These are phyloP conservation scores for Monosporozyma aerobia DNA, from an alignment of 805 yeast species.

Conservation along the genomic window DNA sequence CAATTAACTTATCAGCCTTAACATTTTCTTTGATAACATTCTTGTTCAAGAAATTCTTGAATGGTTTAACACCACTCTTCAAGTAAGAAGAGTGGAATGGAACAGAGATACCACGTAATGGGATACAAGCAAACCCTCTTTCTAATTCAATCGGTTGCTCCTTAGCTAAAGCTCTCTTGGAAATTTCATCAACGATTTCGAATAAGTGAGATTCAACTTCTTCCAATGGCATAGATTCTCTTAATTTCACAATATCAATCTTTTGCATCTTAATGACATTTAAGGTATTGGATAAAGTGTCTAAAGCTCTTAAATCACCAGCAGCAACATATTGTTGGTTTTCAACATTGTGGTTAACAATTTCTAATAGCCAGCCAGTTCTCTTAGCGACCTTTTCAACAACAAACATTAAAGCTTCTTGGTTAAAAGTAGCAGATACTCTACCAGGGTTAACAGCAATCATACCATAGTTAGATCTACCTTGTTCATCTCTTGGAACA, in stretches of 20 bases:
- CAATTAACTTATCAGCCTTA: conserved; percentile 85
- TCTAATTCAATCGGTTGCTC: conserved; percentile 95
- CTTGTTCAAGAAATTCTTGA: conserved; percentile 94
- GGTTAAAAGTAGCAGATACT: conserved; percentile 78
- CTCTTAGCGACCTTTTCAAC: conserved; percentile 76
- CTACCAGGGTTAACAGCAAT: conserved; percentile 96
- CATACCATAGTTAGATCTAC: conserved; percentile 99
- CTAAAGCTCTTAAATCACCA: conserved; percentile 94
- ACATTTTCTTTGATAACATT: conserved; percentile 92
- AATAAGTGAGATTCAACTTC: conserved; percentile 80
- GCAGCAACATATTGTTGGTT: conserved; percentile 98
- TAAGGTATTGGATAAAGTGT: conserved; percentile 84
- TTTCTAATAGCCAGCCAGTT: conserved; percentile 92
- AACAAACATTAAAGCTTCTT: conserved; percentile 88
- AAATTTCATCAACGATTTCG: conserved; percentile 80
- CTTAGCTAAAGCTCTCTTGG: conserved; percentile 73
- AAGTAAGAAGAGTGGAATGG: conserved; percentile 99
- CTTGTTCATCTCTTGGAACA: conserved; percentile 90
- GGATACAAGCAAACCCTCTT: conserved; percentile 97
- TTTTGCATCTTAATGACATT: conserved; percentile 90
- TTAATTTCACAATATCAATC: conserved; percentile 83
- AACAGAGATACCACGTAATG: conserved; percentile 97
- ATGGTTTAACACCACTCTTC: conserved; percentile 97
- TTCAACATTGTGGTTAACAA: conserved; percentile 96
- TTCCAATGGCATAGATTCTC: conserved; percentile 72